These are phyloP conservation scores for Prunus fruticosa DNA, from an alignment of 306 rosid genomes.

Conservation along the genomic window DNA sequence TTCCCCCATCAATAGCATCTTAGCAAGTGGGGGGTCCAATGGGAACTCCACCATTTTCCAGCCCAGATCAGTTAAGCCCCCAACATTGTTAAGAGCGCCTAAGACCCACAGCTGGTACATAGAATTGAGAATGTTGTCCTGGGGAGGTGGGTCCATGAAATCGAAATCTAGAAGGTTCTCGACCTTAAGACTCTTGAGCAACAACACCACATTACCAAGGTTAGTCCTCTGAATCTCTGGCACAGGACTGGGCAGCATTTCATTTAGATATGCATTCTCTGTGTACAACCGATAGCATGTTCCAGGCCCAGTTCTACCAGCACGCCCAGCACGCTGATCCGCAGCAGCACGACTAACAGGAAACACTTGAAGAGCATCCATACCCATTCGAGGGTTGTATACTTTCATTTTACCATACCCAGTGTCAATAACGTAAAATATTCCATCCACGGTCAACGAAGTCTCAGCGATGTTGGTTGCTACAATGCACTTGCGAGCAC, in stretches of 20 bases:
- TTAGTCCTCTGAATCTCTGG: slow-evolving; percentile 98
- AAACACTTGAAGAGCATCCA: slow-evolving; percentile 99
- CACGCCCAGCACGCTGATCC: slow-evolving; percentile 97
- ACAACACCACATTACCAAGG: slow-evolving; percentile 89
- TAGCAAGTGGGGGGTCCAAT: slow-evolving; percentile 94
- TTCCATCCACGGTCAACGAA: slow-evolving; percentile 94
- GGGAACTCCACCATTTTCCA: slow-evolving; percentile 99
- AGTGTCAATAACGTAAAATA: slow-evolving; percentile 87
- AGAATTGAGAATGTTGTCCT: slow-evolving; percentile 93
- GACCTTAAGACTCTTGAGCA: slow-evolving; percentile 92
- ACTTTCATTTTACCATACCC: slow-evolving; percentile 99
- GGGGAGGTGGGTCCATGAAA: slow-evolving; percentile 99
- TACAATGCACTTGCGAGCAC: slow-evolving; percentile 93
- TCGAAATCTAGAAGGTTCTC: slow-evolving; percentile 92
- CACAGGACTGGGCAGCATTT: slow-evolving; percentile 87
- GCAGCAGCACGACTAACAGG: slow-evolving; percentile 99
- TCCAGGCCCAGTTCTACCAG: slow-evolving; percentile 99
- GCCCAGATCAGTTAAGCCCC: slow-evolving; percentile 83
- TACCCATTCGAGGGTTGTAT: slow-evolving; percentile 97
- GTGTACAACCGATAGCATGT: slow-evolving; percentile 91
- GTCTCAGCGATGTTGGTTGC: slow-evolving; percentile 99
- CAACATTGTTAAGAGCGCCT: slow-evolving; percentile 95
- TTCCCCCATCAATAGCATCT: slow-evolving; percentile 94
- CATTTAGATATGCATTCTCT: slow-evolving; percentile 83
- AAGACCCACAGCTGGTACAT: slow-evolving; percentile 99